phyloP scores from a whole-genome alignment of 2,329 filamentous ascomycete species.

The Sporothrix pseudoabietina region DNA sequence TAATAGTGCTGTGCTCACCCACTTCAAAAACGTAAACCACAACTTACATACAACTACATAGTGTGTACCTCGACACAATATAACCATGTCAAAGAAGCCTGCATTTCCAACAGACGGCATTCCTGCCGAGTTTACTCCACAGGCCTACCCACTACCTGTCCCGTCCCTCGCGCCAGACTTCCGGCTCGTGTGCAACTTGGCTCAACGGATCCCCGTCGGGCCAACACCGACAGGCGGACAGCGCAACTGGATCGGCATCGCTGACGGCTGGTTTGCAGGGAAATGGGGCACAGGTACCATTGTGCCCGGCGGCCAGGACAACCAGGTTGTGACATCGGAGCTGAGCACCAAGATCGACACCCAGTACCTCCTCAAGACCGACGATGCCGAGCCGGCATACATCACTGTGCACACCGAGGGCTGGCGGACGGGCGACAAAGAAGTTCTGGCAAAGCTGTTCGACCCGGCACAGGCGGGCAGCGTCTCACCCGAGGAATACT shows the following conservation, averaged over 20 bases:
- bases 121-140: background rate
- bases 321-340: slow-evolving; percentile 8
- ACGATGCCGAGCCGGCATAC: slow-evolving; percentile 9
- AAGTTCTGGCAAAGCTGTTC: background rate
- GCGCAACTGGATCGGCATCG: slow-evolving; percentile 14
- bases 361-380: background rate
- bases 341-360: slow-evolving; percentile 12
- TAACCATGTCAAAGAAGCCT: background rate
- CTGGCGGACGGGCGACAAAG: slow-evolving; percentile 9
- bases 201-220: background rate
- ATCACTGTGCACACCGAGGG: slow-evolving; percentile 17
- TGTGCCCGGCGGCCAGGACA: background rate
- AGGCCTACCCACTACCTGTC: background rate
- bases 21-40: background rate
- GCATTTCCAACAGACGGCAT: background rate
- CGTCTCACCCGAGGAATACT: background rate
- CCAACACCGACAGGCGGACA: background rate
- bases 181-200: slow-evolving; percentile 1
- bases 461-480: background rate
- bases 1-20: background rate
- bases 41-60: background rate
- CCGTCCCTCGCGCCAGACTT: background rate
- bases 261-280: background rate
- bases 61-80: background rate
- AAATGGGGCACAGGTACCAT: background rate